Base-by-base conservation (phyloP, 805 yeast genomes). In the Metschnikowia bowlesiae region DNA sequence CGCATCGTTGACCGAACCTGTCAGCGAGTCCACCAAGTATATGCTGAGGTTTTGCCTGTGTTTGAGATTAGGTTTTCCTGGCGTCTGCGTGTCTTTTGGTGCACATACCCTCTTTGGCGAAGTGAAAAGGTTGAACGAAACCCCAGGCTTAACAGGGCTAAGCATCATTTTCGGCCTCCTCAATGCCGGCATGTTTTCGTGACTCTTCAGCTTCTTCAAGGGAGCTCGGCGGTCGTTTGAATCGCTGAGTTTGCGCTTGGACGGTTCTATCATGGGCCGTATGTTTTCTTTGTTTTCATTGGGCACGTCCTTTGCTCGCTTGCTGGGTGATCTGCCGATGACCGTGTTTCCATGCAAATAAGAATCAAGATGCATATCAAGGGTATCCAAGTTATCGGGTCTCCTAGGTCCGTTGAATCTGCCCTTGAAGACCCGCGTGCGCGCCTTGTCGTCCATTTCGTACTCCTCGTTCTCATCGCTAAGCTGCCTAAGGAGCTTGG, bases 1-100 rank as follows among this genome's bases (percentile, higher is more conserved):
- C 8, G 88, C 87, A 58, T 84, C 88, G 54, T 75, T 76, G 13
- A 81, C 59, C 50, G 69, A 70, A 0, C 87, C 87, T 36, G 83
- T 81, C 60, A 82, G 78, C 6, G 87, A 75, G 55, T 83, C 84
- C 31, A 84, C 87, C 41, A 83, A 66, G 56, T 76, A 73, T 43
- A 81, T 81, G 32, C 62, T 61, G 13, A 53, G 50, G 22, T 55
- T 36, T n/a, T 56, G 50, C 29, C 54, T 50, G 45, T 58, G 52
- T 48, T 62, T 64, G 22, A 71, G 55, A 28, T 64, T 56, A 8
- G 82, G 73, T 53, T 59, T 71, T 4, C 62, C 57, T 1, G 69
- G 66, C 32, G 56, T 60, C 3, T 56, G 44, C 7, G 48, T 49
- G 42, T 50, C 46, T 33, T 60, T 65, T 3, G 84, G 84, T 7